Conservation (phyloP, 2,329 filamentous ascomycete species). For the Pseudogymnoascus sp. region DNA sequence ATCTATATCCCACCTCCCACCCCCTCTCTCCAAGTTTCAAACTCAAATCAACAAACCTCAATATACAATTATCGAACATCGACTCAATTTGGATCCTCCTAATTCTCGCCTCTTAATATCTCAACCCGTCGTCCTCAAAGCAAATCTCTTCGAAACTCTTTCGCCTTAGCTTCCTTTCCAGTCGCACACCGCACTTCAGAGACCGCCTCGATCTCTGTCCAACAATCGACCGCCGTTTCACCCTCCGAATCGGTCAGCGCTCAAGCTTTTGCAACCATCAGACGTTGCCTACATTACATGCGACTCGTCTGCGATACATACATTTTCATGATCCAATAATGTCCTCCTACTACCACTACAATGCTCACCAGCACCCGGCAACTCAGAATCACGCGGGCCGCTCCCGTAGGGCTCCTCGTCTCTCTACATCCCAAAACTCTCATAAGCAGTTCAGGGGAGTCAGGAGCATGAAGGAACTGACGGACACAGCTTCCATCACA, state of each 20-base stretch:
- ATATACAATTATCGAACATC: neutral
- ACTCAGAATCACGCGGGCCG: conserved; percentile 64
- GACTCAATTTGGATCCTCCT: neutral
- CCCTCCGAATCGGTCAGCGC: neutral
- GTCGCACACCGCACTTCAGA: neutral
- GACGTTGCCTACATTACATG: neutral
- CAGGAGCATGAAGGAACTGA: conserved; percentile 77
- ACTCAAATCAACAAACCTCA: conserved; percentile 8
- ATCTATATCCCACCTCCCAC: conserved; percentile 17
- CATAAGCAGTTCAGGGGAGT: conserved; percentile 83
- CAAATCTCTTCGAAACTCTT: conserved; percentile 1
- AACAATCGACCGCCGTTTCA: neutral
- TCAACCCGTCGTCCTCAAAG: neutral
- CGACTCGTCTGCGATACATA: neutral
- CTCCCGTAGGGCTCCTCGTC: conserved; percentile 73
- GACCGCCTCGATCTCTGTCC: neutral
- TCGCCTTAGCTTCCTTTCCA: neutral
- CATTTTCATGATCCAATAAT: conserved; percentile 36
- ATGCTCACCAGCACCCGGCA: conserved; percentile 46
- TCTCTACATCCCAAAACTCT: conserved; percentile 71
- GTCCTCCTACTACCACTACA: conserved; percentile 58
- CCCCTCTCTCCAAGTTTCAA: neutral
- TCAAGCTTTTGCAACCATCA: neutral
- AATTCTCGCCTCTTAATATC: neutral
- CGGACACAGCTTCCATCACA: conserved; percentile 65